Evolutionary conservation across 73 alveolate species (phyloP).

Genomic region (Paramecium caudatum): DNA sequence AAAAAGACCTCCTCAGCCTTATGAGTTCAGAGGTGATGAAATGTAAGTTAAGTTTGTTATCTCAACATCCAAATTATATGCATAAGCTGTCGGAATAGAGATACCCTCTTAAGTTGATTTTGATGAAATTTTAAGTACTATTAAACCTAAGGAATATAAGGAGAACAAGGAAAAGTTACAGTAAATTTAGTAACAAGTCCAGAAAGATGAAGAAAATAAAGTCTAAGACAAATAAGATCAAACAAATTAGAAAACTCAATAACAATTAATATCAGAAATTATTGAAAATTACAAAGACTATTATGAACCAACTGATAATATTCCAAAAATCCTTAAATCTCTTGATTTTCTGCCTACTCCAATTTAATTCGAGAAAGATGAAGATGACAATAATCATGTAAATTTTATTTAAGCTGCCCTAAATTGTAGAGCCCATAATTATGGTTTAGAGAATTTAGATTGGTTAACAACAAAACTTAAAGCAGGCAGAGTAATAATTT

Average conservation of each 20-base stretch:
- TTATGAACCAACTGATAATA: constrained; percentile 62
- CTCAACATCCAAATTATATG: constrained; percentile 87
- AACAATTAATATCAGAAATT: constrained; percentile 68
- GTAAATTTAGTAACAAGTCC: constrained; percentile 79
- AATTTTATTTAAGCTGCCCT: constrained; percentile 94
- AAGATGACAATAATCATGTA: constrained; percentile 93
- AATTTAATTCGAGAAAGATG: constrained; percentile 94
- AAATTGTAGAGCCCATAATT: constrained; percentile 91
- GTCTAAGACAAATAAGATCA: constrained; percentile 71
- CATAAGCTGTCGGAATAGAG: constrained; percentile 81
- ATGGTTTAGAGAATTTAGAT: constrained; percentile 88
- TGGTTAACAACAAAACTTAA: constrained; percentile 95
- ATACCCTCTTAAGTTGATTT: constrained; percentile 86
- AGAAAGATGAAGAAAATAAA: constrained; percentile 82
- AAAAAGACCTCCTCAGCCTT: constrained; percentile 90
- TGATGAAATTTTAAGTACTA: constrained; percentile 73
- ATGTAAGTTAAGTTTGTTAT: constrained; percentile 86
- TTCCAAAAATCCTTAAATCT: constrained; percentile 73
- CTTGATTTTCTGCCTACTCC: constrained; percentile 70
- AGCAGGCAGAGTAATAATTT: constrained; percentile 88
- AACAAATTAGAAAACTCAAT: constrained; percentile 72
- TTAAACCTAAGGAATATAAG: constrained; percentile 80
- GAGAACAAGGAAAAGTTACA: constrained; percentile 82
- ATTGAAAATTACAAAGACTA: constrained; percentile 78
- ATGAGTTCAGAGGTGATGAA: constrained; percentile 85